Evolutionary conservation across 2,329 filamentous ascomycete genomes (phyloP), one percentile per base, ranked within the genome.

Genomic region (Ophioceras dolichostomum): DNA sequence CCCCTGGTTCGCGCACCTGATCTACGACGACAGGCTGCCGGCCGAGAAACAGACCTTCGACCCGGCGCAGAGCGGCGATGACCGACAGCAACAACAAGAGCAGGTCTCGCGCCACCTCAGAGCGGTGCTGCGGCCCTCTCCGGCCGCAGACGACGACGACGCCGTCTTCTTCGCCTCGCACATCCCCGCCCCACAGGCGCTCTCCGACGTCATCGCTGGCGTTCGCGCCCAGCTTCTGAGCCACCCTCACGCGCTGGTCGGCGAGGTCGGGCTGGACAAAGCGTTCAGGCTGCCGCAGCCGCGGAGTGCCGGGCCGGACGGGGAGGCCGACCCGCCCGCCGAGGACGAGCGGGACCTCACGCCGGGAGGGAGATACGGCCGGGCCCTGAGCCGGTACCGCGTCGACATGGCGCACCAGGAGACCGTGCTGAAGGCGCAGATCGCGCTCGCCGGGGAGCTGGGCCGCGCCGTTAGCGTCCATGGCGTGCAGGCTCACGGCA

Each of bases 1-100:
- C 53, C 84, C 84, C 1, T 91, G 84, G 84, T 89, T 88, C 56
- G 81, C 83, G 1, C 67, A 89, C 54, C 77, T 84, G 45, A 68
- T 91, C 48, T 85, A 77, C 50, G 70, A 79, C 49, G 76, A 84
- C 53, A 55, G 52, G 3, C 28, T 36, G 8, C 37, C 38, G 8
- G 29, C 16, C 52, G 51, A 52, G 21, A 47, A 49, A 33, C 51
- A 55, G 22, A 64, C 61, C 0, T 67, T 61, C 41, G 53, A 56
- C 38, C 46, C 50, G 2, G 38, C 39, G 4, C 39, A 51, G 22
- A 30, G 20, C 40, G 28, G 41, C 37, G 41, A 45, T 2, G 13
- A n/a, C 7, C 16, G 13, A 13, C 17, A 38, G 36, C n/a, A n/a
- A n/a, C 22, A 26, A 12, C 8, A 7, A 7, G 26, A 18, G 14